A percentile compares a stretch with the other conserved stretches of the same genome.
phyloP scores from a whole-genome alignment of 371 early-diverging fungal genomes.

The Mucor circinelloides region DNA sequence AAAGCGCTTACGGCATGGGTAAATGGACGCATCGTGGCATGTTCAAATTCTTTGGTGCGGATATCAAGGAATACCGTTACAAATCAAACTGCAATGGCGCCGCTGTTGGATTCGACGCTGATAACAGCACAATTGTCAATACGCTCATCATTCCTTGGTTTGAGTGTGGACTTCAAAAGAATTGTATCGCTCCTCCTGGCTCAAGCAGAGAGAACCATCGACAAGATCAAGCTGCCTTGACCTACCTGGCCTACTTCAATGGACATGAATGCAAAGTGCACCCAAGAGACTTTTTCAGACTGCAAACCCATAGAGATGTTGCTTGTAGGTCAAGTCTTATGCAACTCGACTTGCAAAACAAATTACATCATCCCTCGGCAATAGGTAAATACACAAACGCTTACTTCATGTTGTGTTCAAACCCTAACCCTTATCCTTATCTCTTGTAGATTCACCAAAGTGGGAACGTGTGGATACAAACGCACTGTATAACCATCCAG shows the following conservation, averaged over 20 bases:
- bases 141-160: slow-evolving; percentile 59
- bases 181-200: slow-evolving; percentile 68
- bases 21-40: slow-evolving; percentile 65
- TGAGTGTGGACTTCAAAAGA: slow-evolving; percentile 54
- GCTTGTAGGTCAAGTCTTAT: slow-evolving; percentile 35
- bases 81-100: slow-evolving; percentile 70
- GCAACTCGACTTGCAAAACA: slow-evolving; percentile 29
- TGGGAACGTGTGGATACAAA: slow-evolving; percentile 44
- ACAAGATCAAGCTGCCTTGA: slow-evolving; percentile 68
- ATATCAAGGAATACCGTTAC: slow-evolving; percentile 39
- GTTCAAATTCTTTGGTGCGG: slow-evolving; percentile 55
- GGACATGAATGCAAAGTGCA: slow-evolving; percentile 36
- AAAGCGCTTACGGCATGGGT: slow-evolving; percentile 48
- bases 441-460: slow-evolving; percentile 45
- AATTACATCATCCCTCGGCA: slow-evolving; percentile 39
- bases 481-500: slow-evolving; percentile 46
- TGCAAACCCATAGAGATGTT: slow-evolving; percentile 44
- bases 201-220: slow-evolving; percentile 63
- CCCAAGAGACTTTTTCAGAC: slow-evolving; percentile 31
- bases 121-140: slow-evolving; percentile 46
- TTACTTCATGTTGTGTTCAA: not conserved
- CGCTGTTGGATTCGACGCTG: slow-evolving; percentile 60
- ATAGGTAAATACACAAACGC: slow-evolving; percentile 26
- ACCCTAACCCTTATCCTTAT: slow-evolving; percentile 1
- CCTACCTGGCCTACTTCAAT: slow-evolving; percentile 54